Evolutionary conservation across 106 monocot species (phyloP), one percentile per base, ranked within the genome.

Genomic region (Acorus gramineus): DNA sequence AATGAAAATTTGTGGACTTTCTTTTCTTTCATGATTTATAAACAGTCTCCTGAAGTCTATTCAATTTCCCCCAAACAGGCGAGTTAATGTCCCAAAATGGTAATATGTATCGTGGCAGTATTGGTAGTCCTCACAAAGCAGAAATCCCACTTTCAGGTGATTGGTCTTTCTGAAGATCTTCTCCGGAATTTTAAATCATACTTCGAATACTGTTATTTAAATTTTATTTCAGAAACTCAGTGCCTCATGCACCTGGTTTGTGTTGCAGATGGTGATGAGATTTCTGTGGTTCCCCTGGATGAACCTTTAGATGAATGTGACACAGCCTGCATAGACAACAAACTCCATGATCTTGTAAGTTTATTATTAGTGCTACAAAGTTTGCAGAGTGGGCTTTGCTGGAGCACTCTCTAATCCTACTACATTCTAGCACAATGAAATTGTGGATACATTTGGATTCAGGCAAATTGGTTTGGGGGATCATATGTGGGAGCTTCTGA

Each of bases 341-440:
- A 91, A 65, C 82, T 98, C 50, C 12, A 42, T 5, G 62, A 81
- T 71, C 82, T 98, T 72, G 91, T 98, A 85, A 79, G 87, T 60
- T 50, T 28, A 46, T 2, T 28, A 9, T 28, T 28, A 28, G 28
- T 28, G 28, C 1, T 0, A 28, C 28, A 28, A 28, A 28, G 28
- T 28, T 28, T 28, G 28, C 28, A 28, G 28, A 28, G 28, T 28
- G 28, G 28, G 28, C 28, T 28, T 28, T 28, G 28, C 28, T 28
- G 28, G 28, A 28, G 28, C 28, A 28, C 28, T 28, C 28, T 28
- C 28, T 28, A 28, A 28, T 28, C 28, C 28, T 28, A 28, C 28
- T 28, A 28, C 28, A 64, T 63, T 52, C 63, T 13, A n/a, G n/a
- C 8, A 44, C n/a, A 62, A 10, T 62, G 13, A 46, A 47, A 7